Base-by-base conservation (phyloP, 768 basidiomycete species). In the Termitomyces sp. region DNA sequence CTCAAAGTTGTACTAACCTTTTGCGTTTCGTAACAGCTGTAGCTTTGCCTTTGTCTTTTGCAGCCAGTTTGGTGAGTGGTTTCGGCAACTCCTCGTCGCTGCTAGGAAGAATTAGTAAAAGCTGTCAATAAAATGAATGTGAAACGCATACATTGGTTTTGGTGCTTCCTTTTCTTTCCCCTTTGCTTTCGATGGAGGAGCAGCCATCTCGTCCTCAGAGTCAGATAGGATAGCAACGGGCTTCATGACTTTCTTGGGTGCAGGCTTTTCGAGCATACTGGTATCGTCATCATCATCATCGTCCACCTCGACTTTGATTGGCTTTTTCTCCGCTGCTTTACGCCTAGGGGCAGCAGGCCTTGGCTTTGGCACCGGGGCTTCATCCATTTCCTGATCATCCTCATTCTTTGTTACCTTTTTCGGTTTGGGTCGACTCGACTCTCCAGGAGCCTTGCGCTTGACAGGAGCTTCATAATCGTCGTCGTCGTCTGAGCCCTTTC, bases 1-100 rank as follows among this genome's bases (percentile, higher is more conserved):
- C 6, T 35, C 21, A 28, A 48, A 30, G 11, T 41, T 6, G 37
- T 21, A 45, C 61, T 43, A 56, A 86, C 89, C 81, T 87, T 69
- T 90, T 92, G 42, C 88, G 82, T 69, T 91, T 91, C 43, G 71
- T 65, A 15, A 64, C 59, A 15, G 62, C 64, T 51, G 64, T 60
- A 3, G 57, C 63, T 56, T 66, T 61, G 42, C 59, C 56, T 59
- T 68, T 54, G 49, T 47, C 57, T 45, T 65, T 65, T 21, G 52
- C 47, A 12, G 47, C 49, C 12, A 21, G 26, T 9, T 30, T 38
- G 12, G 38, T 26, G 3, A 34, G 30, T 2, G 57, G 47, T 28
- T 57, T 56, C 3, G 43, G n/a, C 15, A 54, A 26, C 24, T 53
- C 58, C n/a, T 62, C 54, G 15, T 57, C 51, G 37, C 60, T 54